These are phyloP conservation scores for Trichoderma harzianum DNA, from an alignment of 2,329 filamentous ascomycete genomes.

Conservation along the genomic window DNA sequence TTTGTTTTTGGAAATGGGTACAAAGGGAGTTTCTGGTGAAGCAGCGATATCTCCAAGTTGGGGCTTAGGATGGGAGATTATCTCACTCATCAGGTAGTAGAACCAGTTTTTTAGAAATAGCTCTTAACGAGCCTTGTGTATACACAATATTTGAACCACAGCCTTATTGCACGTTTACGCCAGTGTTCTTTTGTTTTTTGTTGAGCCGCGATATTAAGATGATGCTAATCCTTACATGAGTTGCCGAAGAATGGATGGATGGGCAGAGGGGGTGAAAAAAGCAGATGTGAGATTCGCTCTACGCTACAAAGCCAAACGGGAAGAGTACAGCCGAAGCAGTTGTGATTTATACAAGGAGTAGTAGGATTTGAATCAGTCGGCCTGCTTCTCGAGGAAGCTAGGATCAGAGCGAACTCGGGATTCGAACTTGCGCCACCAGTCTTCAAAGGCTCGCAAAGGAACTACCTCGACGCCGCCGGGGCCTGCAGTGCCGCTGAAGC, in stretches of 20 bases:
- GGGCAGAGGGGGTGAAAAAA: not conserved
- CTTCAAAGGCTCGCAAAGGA: conserved; percentile 89
- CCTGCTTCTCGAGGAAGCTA: conserved; percentile 72
- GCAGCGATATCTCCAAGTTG: not conserved
- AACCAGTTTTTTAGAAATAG: not conserved
- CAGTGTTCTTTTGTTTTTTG: not conserved
- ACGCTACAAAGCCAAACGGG: not conserved
- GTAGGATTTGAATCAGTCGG: conserved; percentile 21
- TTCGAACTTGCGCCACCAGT: conserved; percentile 99
- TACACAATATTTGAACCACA: not conserved
- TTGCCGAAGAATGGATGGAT: not conserved
- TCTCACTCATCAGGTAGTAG: not conserved
- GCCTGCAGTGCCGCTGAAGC: conserved; percentile 68
- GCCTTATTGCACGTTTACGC: not conserved
- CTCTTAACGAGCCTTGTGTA: not conserved
- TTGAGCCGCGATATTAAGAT: not conserved
- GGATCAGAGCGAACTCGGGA: conserved; percentile 80
- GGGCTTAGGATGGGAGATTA: not conserved
- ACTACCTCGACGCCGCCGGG: conserved; percentile 75
- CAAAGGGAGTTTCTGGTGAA: not conserved
- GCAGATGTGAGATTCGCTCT: not conserved
- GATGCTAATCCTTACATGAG: not conserved
- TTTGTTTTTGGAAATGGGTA: not conserved
- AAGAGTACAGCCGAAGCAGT: not conserved
- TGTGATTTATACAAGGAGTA: not conserved